Conservation (phyloP, 2,329 filamentous ascomycete species). For the Fusarium proliferatum region DNA sequence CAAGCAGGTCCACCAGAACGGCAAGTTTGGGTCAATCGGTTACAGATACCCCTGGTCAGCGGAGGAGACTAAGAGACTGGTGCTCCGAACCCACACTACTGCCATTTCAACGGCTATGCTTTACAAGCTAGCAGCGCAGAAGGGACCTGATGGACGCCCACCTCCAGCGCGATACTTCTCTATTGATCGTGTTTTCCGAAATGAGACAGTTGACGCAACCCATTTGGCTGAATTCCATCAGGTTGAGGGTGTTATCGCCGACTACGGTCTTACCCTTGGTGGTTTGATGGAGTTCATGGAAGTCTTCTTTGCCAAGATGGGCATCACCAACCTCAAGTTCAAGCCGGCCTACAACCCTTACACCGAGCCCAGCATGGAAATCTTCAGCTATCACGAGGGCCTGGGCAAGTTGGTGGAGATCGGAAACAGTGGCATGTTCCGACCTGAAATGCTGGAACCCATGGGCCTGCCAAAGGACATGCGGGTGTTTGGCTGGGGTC, state of each 20-base stretch:
- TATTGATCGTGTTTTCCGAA: slow-evolving; percentile 97
- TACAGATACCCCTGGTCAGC: slow-evolving; percentile 95
- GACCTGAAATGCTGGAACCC: slow-evolving; percentile 94
- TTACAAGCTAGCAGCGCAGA: slow-evolving; percentile 85
- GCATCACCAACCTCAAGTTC: slow-evolving; percentile 85
- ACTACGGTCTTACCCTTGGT: slow-evolving; percentile 91
- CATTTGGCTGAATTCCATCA: slow-evolving; percentile 99
- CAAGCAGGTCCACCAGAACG: slow-evolving; percentile 85
- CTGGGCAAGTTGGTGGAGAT: slow-evolving; percentile 95
- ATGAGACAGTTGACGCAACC: slow-evolving; percentile 96
- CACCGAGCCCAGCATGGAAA: slow-evolving; percentile 97
- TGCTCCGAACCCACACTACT: slow-evolving; percentile 96
- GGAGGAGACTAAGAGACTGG: slow-evolving; percentile 86
- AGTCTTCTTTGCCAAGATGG: slow-evolving; percentile 97
- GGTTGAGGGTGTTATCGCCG: slow-evolving; percentile 97
- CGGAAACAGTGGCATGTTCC: slow-evolving; percentile 98
- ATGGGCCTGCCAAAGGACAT: slow-evolving; percentile 95
- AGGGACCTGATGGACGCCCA: slow-evolving; percentile 74
- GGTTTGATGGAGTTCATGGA: slow-evolving; percentile 94
- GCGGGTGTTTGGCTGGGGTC: slow-evolving; percentile 92
- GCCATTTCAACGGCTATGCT: slow-evolving; percentile 91
- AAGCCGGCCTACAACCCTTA: slow-evolving; percentile 98
- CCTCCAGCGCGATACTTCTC: slow-evolving; percentile 93
- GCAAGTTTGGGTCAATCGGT: slow-evolving; percentile 93
- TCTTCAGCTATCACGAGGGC: slow-evolving; percentile 94